A percentile compares a stretch with the other conserved stretches of the same genome.
Evolutionary conservation across 257 asterid genomes (phyloP).

Genomic region (Linaria vulgaris): DNA sequence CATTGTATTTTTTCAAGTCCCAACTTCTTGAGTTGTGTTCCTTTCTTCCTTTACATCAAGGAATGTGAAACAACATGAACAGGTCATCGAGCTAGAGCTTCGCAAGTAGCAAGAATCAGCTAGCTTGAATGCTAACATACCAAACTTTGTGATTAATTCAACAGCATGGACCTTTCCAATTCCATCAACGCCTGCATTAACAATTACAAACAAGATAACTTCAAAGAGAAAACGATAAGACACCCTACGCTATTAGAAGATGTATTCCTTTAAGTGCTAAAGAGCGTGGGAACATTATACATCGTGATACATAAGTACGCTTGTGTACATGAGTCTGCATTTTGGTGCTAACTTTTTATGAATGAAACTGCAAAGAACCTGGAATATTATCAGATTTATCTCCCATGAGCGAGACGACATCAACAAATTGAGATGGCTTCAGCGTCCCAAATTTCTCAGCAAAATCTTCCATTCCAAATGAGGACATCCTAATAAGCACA

Average conservation of each 20-base stretch:
- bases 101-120: constrained; percentile 13
- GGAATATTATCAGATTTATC: constrained; percentile 94
- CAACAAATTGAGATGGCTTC: constrained; percentile 92
- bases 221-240: constrained; percentile 1
- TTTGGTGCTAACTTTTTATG: constrained; percentile 8
- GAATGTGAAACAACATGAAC: not conserved
- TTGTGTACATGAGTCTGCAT: not conserved
- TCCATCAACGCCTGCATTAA: constrained; percentile 83
- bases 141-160: constrained; percentile 81
- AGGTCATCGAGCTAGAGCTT: constrained; percentile 1
- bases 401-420: constrained; percentile 84
- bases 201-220: not conserved
- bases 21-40: not conserved
- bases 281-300: not conserved
- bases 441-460: constrained; percentile 75
- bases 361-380: constrained; percentile 45
- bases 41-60: constrained; percentile 2
- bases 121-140: constrained; percentile 39
- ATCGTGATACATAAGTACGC: not conserved
- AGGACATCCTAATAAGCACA: constrained; percentile 64
- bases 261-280: constrained; percentile 11
- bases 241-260: constrained; percentile 20
- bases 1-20: not conserved
- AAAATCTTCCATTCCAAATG: constrained; percentile 97
- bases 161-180: constrained; percentile 89